phyloP scores from a whole-genome alignment of 2,329 filamentous ascomycete genomes.

The Sporothrix brasiliensis region DNA sequence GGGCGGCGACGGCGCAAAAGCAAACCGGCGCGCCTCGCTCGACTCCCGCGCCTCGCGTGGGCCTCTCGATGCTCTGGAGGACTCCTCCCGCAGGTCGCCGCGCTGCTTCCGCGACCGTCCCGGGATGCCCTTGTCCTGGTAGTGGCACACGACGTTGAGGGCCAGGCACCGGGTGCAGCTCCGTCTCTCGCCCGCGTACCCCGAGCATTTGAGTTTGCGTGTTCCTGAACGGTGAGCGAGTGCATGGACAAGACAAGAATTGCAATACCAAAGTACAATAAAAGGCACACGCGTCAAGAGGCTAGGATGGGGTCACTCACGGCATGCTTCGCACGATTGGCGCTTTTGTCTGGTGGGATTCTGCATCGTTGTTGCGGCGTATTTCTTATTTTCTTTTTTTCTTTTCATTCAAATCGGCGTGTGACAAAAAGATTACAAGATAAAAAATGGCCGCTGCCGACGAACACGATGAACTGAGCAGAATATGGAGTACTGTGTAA shows the following conservation, averaged over 20 bases:
- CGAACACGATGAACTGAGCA: no score
- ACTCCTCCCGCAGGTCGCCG: slow-evolving; percentile 1
- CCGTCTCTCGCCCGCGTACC: background rate
- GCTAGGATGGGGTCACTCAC: slow-evolving; percentile 5
- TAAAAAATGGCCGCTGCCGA: background rate
- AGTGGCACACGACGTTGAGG: slow-evolving; percentile 24
- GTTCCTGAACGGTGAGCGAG: background rate
- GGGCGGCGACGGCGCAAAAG: background rate
- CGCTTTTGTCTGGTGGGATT: slow-evolving; percentile 28
- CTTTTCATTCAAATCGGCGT: background rate
- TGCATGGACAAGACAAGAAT: no score
- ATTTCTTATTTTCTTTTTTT: background rate
- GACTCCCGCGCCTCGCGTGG: no score
- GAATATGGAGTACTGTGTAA: no score
- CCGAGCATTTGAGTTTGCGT: slow-evolving; percentile 29
- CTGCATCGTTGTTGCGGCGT: slow-evolving; percentile 8
- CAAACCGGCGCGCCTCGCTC: no score
- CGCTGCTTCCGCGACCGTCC: slow-evolving; percentile 28
- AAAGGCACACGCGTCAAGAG: no score
- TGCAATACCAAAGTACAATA: no score
- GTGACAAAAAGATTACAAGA: background rate
- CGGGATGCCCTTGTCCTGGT: slow-evolving; percentile 30
- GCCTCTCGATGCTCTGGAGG: no score
- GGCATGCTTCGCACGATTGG: slow-evolving; percentile 32
- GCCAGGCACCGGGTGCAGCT: slow-evolving; percentile 25